Evolutionary conservation across 306 rosid species (phyloP).

Genomic region (Castanopsis chinensis): DNA sequence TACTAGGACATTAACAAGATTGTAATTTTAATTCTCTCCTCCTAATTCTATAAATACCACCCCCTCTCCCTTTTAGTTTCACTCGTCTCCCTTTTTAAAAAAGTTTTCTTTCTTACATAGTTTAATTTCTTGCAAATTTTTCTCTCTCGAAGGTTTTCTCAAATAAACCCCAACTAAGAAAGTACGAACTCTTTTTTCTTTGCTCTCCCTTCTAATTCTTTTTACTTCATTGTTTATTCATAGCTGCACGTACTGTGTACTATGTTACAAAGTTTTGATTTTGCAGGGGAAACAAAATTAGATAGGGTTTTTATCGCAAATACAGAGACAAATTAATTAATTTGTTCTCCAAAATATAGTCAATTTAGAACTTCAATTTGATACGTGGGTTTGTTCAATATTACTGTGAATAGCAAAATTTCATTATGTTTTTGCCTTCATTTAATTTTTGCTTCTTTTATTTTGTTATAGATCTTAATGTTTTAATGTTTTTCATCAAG

Average conservation of each 20-base stretch:
- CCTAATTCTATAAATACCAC: background rate
- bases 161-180: background rate
- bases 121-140: background rate
- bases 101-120: background rate
- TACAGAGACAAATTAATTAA: background rate
- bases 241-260: background rate
- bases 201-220: background rate
- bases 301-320: too few species aligned
- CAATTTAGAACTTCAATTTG: background rate
- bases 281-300: background rate
- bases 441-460: too few species aligned
- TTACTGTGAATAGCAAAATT: background rate
- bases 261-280: background rate
- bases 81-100: background rate
- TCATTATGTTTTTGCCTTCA: background rate
- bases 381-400: background rate
- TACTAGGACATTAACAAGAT: background rate
- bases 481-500: background rate
- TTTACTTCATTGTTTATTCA: background rate
- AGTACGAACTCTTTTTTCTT: background rate
- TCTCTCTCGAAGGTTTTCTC: background rate
- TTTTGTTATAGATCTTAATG: too few species aligned
- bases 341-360: background rate
- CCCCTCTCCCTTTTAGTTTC: background rate
- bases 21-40: background rate